Base-by-base conservation (phyloP, 345 rosid genomes). In the Eucalyptus erythrocorys region DNA sequence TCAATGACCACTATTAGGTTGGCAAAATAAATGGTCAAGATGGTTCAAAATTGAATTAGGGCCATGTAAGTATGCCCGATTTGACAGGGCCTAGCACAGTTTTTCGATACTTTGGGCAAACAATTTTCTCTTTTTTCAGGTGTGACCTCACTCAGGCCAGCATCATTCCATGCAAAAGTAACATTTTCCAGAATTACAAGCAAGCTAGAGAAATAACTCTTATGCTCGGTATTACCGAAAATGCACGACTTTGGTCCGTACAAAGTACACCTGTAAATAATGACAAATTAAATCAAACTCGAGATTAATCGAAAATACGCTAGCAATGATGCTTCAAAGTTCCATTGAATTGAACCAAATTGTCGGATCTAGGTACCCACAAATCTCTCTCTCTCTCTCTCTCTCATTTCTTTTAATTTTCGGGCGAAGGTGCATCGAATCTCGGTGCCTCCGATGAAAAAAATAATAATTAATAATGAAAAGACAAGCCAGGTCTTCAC, bases 1-100 rank as follows among this genome's bases (percentile, higher is more conserved):
- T 17, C 43, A 34, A 34, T 32, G 79, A 32, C 13, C 6, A 5
- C 13, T 5, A 24, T 8, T 15, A 68, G 40, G 10, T 68, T 32
- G 42, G 40, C 4, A 6, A 68, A 68, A 10, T 32, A 68, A 68
- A 16, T 5, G 12, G 6, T 32, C 6, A 3, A 4, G 24, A 68
- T 32, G 79, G 79, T 32, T 68, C 24, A 3, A 51, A 19, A 51
- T 51, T 5, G 0, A 32, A 68, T 17, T 68, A 32, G 79, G 6
- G 13, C 42, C 11, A 7, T 11, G 6, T 32, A 32, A 21, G 42
- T 68, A 68, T 68, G 42, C 22, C 2, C 4, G 1, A 68, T 51
- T 26, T 5, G 0, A 51, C 2, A 4, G 10, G 9, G 55, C 10
- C 22, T 0, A 51, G 0, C 24, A 51, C 0, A 51, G 2, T 21